These are phyloP conservation scores for Helicostylum pulchrum DNA, from an alignment of 192 early-diverging fungal genomes.

Conservation along the genomic window DNA sequence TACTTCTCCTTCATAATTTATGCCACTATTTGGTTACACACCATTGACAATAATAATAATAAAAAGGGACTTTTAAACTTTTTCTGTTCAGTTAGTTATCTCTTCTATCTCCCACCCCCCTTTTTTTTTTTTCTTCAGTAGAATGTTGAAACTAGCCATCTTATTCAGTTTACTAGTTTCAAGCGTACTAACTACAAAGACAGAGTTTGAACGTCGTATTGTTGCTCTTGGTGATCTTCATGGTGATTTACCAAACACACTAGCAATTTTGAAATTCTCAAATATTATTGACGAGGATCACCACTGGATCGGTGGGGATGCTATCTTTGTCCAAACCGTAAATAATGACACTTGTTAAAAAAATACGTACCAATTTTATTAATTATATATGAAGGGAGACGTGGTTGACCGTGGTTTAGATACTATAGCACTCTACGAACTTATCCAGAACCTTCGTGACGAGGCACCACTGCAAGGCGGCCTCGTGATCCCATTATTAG, in stretches of 20 bases:
- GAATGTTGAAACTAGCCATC: no score
- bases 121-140: no score
- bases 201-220: constrained; percentile 35
- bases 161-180: no score
- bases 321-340: constrained; percentile 66
- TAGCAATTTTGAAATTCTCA: constrained; percentile 56
- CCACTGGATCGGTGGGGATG: constrained; percentile 59
- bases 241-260: constrained; percentile 54
- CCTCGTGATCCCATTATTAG: constrained; percentile 43
- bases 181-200: no score
- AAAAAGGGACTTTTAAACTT: no score
- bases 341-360: neutral
- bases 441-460: constrained; percentile 52
- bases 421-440: constrained; percentile 63
- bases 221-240: constrained; percentile 73
- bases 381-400: constrained; percentile 50
- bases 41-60: no score
- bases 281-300: constrained; percentile 51
- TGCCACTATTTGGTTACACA: no score
- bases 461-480: constrained; percentile 54
- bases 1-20: no score
- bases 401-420: constrained; percentile 73
- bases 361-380: neutral
- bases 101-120: no score
- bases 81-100: no score